A percentile compares a stretch with the other conserved stretches of the same genome.
Conservation (phyloP, 768 basidiomycete species). For the Boletus tomentosulus region DNA sequence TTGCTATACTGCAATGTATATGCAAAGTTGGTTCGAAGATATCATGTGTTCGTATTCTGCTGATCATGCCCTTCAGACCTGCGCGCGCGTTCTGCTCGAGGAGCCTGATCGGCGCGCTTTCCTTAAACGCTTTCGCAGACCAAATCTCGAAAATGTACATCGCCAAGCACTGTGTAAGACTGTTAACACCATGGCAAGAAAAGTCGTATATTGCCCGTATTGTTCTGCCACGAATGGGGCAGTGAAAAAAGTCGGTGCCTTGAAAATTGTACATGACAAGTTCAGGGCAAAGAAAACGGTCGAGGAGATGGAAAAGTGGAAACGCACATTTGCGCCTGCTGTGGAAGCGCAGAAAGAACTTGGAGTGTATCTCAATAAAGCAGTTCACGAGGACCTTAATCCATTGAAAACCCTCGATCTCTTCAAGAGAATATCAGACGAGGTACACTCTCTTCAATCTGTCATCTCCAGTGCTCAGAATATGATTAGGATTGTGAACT, state of each 20-base stretch:
- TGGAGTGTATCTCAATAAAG: constrained; percentile 78
- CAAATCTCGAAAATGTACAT: constrained; percentile 89
- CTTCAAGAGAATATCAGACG: constrained; percentile 88
- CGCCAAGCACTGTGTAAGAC: constrained; percentile 78
- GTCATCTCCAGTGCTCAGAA: constrained; percentile 1
- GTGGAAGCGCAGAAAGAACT: constrained; percentile 87
- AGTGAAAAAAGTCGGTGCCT: constrained; percentile 91
- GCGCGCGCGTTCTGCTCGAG: constrained; percentile 85
- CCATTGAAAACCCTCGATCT: constrained; percentile 90
- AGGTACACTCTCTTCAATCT: constrained; percentile 44
- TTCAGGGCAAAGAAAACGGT: constrained; percentile 92
- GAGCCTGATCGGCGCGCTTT: constrained; percentile 81
- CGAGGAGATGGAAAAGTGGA: constrained; percentile 85
- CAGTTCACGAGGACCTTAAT: constrained; percentile 89
- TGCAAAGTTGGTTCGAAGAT: constrained; percentile 67
- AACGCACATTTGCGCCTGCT: constrained; percentile 74
- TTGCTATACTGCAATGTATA: constrained; percentile 89
- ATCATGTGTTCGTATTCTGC: not conserved
- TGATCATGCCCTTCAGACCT: constrained; percentile 52
- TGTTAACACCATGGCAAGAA: constrained; percentile 83
- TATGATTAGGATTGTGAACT: constrained; percentile 82
- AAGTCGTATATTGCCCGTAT: constrained; percentile 88
- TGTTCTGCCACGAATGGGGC: constrained; percentile 92
- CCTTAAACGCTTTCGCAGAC: constrained; percentile 86
- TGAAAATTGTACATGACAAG: constrained; percentile 98